Evolutionary conservation across 495 filamentous ascomycete genomes (phyloP).

Genomic region (Poronia punctata): DNA sequence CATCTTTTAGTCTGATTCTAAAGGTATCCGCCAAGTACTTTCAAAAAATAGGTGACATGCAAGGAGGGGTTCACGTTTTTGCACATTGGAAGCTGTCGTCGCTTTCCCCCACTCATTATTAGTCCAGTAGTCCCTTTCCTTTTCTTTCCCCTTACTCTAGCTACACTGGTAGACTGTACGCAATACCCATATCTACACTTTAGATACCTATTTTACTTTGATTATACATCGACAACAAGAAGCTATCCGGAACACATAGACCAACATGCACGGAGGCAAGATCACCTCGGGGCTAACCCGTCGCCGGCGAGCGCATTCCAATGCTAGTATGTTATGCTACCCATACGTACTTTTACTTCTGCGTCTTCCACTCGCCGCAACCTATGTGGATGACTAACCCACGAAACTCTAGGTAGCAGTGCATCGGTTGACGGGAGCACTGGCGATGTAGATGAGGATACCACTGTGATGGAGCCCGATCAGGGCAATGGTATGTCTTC

Average conservation of each 20-base stretch:
- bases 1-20: not conserved
- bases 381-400: not conserved
- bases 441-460: conserved; percentile 59
- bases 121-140: not conserved
- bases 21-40: too few relatives aligned
- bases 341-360: conserved; percentile 2
- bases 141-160: not conserved
- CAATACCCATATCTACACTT: too few relatives aligned
- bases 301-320: conserved; percentile 22
- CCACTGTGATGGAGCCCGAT: conserved; percentile 63
- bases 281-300: conserved; percentile 22
- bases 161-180: too few relatives aligned
- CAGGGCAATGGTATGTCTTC: conserved; percentile 59
- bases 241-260: not conserved
- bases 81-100: not conserved
- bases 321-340: conserved; percentile 27
- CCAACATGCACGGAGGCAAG: conserved; percentile 22
- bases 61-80: conserved; percentile 6
- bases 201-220: too few relatives aligned
- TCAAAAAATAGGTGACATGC: not conserved
- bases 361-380: not conserved
- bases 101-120: not conserved
- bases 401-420: conserved; percentile 34
- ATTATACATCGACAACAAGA: too few relatives aligned
- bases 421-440: conserved; percentile 37